Evolutionary conservation across 169 alveolate species (phyloP).

Genomic region (Cryptosporidium parvum): DNA sequence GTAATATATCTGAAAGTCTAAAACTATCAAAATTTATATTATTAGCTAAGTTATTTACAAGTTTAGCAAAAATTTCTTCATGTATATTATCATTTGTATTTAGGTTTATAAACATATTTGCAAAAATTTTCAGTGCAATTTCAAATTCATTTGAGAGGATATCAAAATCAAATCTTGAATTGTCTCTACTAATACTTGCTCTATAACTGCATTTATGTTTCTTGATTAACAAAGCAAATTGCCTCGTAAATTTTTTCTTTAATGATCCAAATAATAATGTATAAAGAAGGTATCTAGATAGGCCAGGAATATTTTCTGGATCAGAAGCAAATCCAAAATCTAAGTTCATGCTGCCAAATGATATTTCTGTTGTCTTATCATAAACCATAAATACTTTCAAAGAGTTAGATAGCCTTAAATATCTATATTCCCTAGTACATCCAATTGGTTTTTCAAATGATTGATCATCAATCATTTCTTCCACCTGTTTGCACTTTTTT

Average conservation of each 20-base stretch:
- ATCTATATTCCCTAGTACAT: conserved; percentile 33
- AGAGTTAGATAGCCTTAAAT: conserved; percentile 12
- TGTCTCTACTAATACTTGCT: conserved; percentile 12
- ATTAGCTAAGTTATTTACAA: not conserved
- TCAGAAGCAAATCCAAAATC: conserved; percentile 37
- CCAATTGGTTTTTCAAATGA: conserved; percentile 39
- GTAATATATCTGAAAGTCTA: conserved; percentile 24
- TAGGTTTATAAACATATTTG: conserved; percentile 22
- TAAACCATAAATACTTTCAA: conserved; percentile 41
- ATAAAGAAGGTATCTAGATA: conserved; percentile 47
- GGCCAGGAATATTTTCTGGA: conserved; percentile 40
- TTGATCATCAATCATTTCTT: conserved; percentile 27
- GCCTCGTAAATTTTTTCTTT: not conserved
- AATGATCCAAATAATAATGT: conserved; percentile 11
- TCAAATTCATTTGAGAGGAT: conserved; percentile 16
- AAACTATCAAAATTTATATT: not conserved
- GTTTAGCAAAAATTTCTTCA: not conserved
- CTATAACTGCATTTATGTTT: not conserved
- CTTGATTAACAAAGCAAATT: not conserved
- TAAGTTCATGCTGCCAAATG: conserved; percentile 12
- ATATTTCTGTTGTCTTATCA: conserved; percentile 10
- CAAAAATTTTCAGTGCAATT: conserved; percentile 25
- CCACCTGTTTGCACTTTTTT: not conserved
- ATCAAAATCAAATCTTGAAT: not conserved
- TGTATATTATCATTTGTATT: not conserved